Evolutionary conservation across 495 filamentous ascomycete genomes (phyloP).

Genomic region (Aspergillus avenaceus): DNA sequence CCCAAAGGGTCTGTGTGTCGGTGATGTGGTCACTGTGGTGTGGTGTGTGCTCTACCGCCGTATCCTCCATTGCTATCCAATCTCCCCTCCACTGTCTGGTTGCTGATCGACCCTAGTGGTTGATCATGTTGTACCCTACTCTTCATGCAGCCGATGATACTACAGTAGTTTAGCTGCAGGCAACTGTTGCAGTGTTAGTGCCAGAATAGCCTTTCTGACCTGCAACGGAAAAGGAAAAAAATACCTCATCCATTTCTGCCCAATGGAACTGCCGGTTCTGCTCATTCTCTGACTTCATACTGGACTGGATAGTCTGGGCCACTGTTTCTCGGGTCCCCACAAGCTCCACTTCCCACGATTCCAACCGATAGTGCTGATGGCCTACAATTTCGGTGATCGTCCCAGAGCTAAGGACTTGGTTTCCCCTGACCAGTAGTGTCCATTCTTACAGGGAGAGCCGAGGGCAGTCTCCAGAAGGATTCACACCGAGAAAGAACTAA

Average conservation of each 20-base stretch:
- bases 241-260: constrained; percentile 4
- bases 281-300: not conserved
- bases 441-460: not conserved
- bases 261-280: constrained; percentile 1
- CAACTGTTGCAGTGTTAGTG: constrained; percentile 2
- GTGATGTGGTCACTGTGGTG: not conserved
- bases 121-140: constrained; percentile 9
- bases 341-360: constrained; percentile 2
- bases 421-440: constrained; percentile 2
- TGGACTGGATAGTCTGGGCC: not conserved
- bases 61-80: not conserved
- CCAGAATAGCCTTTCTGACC: constrained; percentile 5
- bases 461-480: constrained; percentile 7
- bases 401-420: constrained; percentile 3
- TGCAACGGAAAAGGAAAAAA: constrained; percentile 4
- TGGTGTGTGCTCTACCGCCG: not conserved
- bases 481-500: constrained; percentile 8
- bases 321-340: constrained; percentile 3
- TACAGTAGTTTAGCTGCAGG: not conserved
- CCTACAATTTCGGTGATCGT: constrained; percentile 2
- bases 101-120: constrained; percentile 17
- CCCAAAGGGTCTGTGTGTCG: not conserved
- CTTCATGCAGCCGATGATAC: not conserved
- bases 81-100: not conserved
- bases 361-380: constrained; percentile 2